These are phyloP conservation scores for Phoma sp. DNA, from an alignment of 2,329 filamentous ascomycete genomes.

Conservation along the genomic window DNA sequence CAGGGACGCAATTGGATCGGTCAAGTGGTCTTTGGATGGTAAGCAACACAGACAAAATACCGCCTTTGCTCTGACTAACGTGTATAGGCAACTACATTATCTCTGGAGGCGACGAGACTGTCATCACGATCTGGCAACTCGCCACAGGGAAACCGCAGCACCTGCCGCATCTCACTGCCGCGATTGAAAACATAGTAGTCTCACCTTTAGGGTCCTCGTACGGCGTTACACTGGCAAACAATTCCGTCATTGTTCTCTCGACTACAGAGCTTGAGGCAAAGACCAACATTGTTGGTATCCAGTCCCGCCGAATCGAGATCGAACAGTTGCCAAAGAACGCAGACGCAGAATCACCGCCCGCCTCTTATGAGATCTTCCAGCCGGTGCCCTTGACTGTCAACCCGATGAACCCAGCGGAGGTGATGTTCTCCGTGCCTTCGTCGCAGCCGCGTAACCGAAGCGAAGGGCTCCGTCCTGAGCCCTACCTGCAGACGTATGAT, in stretches of 20 bases:
- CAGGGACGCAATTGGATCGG: slow-evolving; percentile 77
- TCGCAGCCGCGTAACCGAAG: slow-evolving; percentile 53
- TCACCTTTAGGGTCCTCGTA: slow-evolving; percentile 83
- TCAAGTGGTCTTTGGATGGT: slow-evolving; percentile 95
- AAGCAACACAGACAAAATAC: slow-evolving; percentile 39
- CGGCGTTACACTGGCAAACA: slow-evolving; percentile 85
- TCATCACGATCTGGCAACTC: slow-evolving; percentile 91
- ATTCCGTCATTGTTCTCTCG: slow-evolving; percentile 88
- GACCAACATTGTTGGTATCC: slow-evolving; percentile 83
- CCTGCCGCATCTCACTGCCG: slow-evolving; percentile 87
- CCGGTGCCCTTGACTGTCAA: slow-evolving; percentile 51
- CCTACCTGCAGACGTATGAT: slow-evolving; percentile 85
- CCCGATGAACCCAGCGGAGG: slow-evolving; percentile 49
- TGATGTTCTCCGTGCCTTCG: slow-evolving; percentile 60
- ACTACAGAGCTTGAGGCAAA: slow-evolving; percentile 88
- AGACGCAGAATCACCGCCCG: slow-evolving; percentile 26
- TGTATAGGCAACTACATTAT: slow-evolving; percentile 84
- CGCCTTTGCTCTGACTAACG: slow-evolving; percentile 5
- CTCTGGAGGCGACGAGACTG: slow-evolving; percentile 89
- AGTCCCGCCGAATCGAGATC: slow-evolving; percentile 55
- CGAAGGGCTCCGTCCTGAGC: slow-evolving; percentile 52
- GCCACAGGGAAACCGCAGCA: slow-evolving; percentile 84
- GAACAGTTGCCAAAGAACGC: slow-evolving; percentile 36
- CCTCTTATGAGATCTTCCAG: slow-evolving; percentile 30
- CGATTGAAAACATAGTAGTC: slow-evolving; percentile 83